These are phyloP conservation scores for Macrophomina pseudophaseolina DNA, from an alignment of 2,329 filamentous ascomycete genomes.

Conservation along the genomic window DNA sequence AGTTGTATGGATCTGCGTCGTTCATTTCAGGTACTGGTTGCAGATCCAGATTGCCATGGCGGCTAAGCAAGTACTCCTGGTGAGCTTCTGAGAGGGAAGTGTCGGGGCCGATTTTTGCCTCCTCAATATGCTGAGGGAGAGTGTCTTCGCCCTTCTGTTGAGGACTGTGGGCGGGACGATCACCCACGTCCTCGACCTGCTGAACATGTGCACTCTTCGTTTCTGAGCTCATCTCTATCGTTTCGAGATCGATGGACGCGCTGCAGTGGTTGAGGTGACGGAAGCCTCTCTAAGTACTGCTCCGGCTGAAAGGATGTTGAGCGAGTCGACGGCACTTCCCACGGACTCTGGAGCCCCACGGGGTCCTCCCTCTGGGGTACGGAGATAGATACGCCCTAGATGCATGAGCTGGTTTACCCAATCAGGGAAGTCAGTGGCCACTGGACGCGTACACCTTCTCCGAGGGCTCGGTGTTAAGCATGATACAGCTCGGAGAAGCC, in stretches of 20 bases:
- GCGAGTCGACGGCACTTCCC: neutral
- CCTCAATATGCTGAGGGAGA: neutral
- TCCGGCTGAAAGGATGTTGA: conserved; percentile 5
- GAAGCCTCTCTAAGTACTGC: neutral
- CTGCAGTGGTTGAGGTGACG: neutral
- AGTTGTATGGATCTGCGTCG: conserved; percentile 62
- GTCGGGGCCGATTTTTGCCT: conserved; percentile 9
- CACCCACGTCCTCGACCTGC: neutral
- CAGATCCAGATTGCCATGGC: conserved; percentile 61
- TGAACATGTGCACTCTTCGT: neutral
- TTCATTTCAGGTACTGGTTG: conserved; percentile 58
- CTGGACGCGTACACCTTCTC: neutral
- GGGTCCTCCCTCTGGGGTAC: neutral
- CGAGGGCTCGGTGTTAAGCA: conserved; percentile 9
- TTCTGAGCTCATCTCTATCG: neutral
- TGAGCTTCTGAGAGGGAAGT: neutral
- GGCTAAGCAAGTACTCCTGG: conserved; percentile 53
- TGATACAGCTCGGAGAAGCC: neutral
- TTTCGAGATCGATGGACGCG: neutral
- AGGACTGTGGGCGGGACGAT: too few relatives aligned
- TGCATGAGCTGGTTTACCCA: neutral
- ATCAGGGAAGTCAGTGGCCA: neutral
- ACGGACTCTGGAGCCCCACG: neutral
- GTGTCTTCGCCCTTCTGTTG: neutral
- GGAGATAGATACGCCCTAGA: neutral